Evolutionary conservation across 23 red algal species (phyloP), one percentile per base, ranked within the genome.

Genomic region (Pyropia yezoensis): DNA sequence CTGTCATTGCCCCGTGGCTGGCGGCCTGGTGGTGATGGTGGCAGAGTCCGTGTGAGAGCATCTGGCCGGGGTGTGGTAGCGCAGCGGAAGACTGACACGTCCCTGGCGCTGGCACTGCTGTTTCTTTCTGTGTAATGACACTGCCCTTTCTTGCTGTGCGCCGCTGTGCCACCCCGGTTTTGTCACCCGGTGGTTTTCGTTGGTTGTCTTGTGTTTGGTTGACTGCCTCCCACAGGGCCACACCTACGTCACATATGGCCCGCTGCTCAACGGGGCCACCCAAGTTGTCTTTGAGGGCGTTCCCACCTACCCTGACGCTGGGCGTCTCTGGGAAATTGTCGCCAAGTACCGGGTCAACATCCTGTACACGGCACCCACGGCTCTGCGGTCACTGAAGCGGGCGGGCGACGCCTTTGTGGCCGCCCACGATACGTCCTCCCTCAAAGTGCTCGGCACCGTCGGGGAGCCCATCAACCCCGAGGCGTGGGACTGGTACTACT

Each of bases 381-480:
- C 67, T 0, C 83, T 88, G 18, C 83, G 83, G 9, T 49, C 83
- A 13, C 61, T 88, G 30, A 80, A 65, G 50, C 18, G 50, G 54
- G 56, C 29, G 9, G 83, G 83, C 1, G 83, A 88, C 39, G n/a
- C 14, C 2, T 80, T 56, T 23, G 83, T 88, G 17, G 70, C 51
- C 18, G 17, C 23, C 19, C 49, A 68, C 26, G 26, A 83, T 8
- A 18, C 76, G 26, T 18, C 22, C 11, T 78, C 83, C 7, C 72
- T 88, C 18, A 54, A 62, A 39, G 50, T 88, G 27, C 62, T 88
- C 28, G 83, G 57, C 62, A 88, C 83, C 27, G 83, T 88, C 22
- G 83, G 83, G 6, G 83, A 88, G 34, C 83, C 83, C 20, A 88
- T 88, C 57, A 88, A 88, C 49, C 83, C 83, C 20, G 61, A 88